Conservation (phyloP, 768 basidiomycete species). For the Rhizopogon salebrosus region DNA sequence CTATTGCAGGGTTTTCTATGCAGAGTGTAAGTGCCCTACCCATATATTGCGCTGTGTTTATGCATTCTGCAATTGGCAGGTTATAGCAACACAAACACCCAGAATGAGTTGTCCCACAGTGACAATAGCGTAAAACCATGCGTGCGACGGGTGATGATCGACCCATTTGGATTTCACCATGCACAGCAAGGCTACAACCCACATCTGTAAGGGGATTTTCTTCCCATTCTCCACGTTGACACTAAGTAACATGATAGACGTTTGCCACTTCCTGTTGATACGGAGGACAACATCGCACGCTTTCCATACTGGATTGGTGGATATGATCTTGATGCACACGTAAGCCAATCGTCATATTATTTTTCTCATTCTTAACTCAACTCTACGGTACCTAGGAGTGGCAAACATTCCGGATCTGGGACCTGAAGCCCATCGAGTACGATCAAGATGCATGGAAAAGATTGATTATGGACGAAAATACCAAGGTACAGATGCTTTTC, state of each 20-base stretch:
- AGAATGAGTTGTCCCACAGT: not conserved
- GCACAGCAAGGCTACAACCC: not conserved
- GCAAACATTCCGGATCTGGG: not conserved
- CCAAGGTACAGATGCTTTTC: not conserved
- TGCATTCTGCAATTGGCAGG: no score
- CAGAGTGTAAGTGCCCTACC: not conserved
- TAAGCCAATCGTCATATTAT: not conserved
- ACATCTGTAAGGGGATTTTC: not conserved
- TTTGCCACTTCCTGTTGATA: not conserved
- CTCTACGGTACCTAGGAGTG: not conserved
- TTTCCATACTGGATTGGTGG: conserved; percentile 1
- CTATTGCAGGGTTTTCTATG: not conserved
- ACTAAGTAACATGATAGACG: not conserved
- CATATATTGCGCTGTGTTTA: no score
- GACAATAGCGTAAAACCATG: not conserved
- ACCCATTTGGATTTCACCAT: not conserved
- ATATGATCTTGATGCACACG: not conserved
- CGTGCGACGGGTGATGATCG: not conserved
- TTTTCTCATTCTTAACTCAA: not conserved
- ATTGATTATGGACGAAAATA: not conserved
- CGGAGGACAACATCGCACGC: not conserved
- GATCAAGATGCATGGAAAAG: not conserved
- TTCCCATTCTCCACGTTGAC: not conserved
- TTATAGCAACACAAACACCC: not conserved
- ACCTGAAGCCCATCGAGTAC: not conserved